Base-by-base conservation (phyloP, 805 yeast genomes). In the Candida loeiensis region DNA sequence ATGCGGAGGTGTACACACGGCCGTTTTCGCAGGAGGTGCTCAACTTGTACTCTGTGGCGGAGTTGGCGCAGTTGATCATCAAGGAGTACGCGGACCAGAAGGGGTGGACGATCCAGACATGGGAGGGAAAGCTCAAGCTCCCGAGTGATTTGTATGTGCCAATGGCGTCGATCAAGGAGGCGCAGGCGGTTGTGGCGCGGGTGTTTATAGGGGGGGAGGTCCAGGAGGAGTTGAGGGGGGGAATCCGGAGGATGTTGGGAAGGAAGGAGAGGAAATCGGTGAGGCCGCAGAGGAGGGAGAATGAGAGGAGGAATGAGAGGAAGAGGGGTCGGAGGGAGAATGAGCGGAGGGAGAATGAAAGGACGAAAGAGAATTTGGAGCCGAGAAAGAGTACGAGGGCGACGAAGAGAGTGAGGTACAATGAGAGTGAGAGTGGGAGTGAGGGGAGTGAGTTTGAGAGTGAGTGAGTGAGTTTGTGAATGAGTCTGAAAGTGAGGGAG, bases 41-140 rank as follows among this genome's bases (percentile, higher is more conserved):
- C 12, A 71, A 73, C 22, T 61, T 88, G 26, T 89, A 86, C 53
- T 58, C 79, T 28, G 65, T 86, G 9, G 74, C 95, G 1, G 96
- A 89, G 50, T 58, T 89, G 29, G 69, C 88, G 1, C 95, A 85
- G 56, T 59, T 84, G 42, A 63, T 78, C 4, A 68, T 88, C 34
- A 74, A 80, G 40, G 78, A 75, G 41, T 61, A 78, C 17, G 76
- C 81, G 31, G 80, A 75, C 17, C 52, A 61, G 17, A 79, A 73
- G 50, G 71, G 69, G 33, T 87, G 95, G 95, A 74, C 74, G 16
- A 66, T 85, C 41, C 76, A 81, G 17, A 79, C 89, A 0, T 89
- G 90, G 79, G 95, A 95, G 0, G 95, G 91, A 1, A 84, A 82
- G 50, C 58, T 84, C 13, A 75, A 77, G 14, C 58, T 88, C 14